Base-by-base conservation (phyloP, 768 basidiomycete genomes). In the Clathrus columnatus region DNA sequence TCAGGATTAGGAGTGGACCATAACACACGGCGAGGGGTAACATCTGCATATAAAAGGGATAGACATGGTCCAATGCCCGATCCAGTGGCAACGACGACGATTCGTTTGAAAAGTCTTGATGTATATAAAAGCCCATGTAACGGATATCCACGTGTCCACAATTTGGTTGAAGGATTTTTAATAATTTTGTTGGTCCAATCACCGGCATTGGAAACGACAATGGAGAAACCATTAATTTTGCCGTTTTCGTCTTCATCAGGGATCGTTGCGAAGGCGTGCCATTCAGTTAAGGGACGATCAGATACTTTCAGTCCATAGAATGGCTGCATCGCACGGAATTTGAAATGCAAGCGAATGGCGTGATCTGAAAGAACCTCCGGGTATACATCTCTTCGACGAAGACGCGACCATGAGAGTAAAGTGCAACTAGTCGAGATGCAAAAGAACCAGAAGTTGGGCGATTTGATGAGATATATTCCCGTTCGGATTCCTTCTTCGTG, bases 1-100 rank as follows among this genome's bases (percentile, higher is more conserved):
- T 79, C 73, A 45, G 80, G 78, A 59, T 80, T 75, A 2, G 81
- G 81, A 16, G 80, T 75, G 0, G 80, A 81, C 82, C 81, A 83
- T n/a, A 84, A 72, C 27, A 83, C 71, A 17, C 75, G 72, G 50
- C 78, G 77, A 4, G 80, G 79, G 7, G 78, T 68, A 21, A 71
- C 67, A 59, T 73, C 67, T 51, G 75, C 80, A 51, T 82, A 63
- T 53, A 83, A 75, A 50, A 72, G 73, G 0, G 79, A 77, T 2
- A 78, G 75, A 61, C 79, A 81, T n/a, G 81, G 81, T 1, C 80
- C 82, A 36, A 62, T 62, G 5, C 57, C 61, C 17, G 72, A 74
- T 3, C 79, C 81, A 20, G 81, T 83, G 7, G 81, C 80, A 23
- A 83, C 80, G 50, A 82, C 69, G 7, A 83, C 73, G 3, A 81